Evolutionary conservation across 2,329 filamentous ascomycete genomes (phyloP).

Genomic region (Apiospora hydei): DNA sequence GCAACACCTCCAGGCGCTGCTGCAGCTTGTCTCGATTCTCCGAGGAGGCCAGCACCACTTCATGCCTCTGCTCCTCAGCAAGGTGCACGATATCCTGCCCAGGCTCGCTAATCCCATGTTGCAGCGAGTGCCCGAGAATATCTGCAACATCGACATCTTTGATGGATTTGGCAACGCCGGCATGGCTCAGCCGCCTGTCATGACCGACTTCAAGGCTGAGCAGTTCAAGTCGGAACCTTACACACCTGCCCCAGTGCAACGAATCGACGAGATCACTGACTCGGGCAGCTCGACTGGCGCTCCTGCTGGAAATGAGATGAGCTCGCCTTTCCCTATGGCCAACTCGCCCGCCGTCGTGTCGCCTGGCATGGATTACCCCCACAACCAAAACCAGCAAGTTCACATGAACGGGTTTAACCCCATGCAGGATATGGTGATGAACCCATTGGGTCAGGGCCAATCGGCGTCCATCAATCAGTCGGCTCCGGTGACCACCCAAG

Average conservation of each 20-base stretch:
- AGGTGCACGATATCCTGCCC: slow-evolving; percentile 76
- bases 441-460: slow-evolving; percentile 50
- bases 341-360: slow-evolving; percentile 63
- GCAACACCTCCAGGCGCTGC: slow-evolving; percentile 75
- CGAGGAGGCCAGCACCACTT: slow-evolving; percentile 81
- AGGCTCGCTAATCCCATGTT: slow-evolving; percentile 67
- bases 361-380: slow-evolving; percentile 57
- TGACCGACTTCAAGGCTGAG: slow-evolving; percentile 56
- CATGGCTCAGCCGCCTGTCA: slow-evolving; percentile 61
- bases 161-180: slow-evolving; percentile 70
- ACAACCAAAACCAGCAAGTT: slow-evolving; percentile 16
- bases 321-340: slow-evolving; percentile 54
- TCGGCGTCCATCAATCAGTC: slow-evolving; percentile 40
- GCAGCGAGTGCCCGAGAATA: slow-evolving; percentile 63
- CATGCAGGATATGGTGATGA: slow-evolving; percentile 63
- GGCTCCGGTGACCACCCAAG: slow-evolving; percentile 36
- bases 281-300: slow-evolving; percentile 45
- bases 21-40: slow-evolving; percentile 72
- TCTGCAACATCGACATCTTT: slow-evolving; percentile 65
- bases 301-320: slow-evolving; percentile 50
- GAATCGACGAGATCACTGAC: slow-evolving; percentile 50
- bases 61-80: slow-evolving; percentile 77
- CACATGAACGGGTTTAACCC: slow-evolving; percentile 52
- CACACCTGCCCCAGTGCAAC: slow-evolving; percentile 45
- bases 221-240: slow-evolving; percentile 44